Conservation (phyloP, 2,329 filamentous ascomycete genomes). For the Aspergillus sp. region DNA sequence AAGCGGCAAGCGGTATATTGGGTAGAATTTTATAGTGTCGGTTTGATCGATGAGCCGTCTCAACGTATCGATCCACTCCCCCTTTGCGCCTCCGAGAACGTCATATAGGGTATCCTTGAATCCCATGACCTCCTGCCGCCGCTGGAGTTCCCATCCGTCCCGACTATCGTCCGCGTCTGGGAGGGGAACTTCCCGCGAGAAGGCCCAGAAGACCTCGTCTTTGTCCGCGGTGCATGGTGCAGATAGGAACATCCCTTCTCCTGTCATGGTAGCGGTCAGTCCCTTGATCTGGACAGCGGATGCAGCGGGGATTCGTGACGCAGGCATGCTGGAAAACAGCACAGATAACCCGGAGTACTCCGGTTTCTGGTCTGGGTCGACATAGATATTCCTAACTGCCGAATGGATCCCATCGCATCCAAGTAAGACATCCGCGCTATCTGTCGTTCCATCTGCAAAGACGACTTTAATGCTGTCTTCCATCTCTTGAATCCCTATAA, state of each 20-base stretch:
- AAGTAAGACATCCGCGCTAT: slow-evolving; percentile 22
- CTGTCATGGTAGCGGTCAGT: slow-evolving; percentile 19
- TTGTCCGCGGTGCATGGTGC: slow-evolving; percentile 23
- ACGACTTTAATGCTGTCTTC: background rate
- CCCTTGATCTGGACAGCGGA: background rate
- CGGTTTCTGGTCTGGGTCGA: slow-evolving; percentile 28
- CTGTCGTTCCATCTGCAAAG: slow-evolving; percentile 19
- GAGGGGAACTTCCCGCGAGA: slow-evolving; percentile 25
- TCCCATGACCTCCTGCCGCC: slow-evolving; percentile 23
- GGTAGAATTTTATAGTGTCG: slow-evolving; percentile 32
- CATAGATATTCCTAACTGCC: slow-evolving; percentile 30
- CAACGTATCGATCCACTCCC: slow-evolving; percentile 44
- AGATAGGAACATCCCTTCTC: slow-evolving; percentile 24
- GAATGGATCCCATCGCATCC: slow-evolving; percentile 45
- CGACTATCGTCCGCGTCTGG: slow-evolving; percentile 13
- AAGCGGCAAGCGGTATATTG: slow-evolving; percentile 34
- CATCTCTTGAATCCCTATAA: background rate
- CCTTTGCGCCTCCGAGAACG: slow-evolving; percentile 62
- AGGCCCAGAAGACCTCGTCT: slow-evolving; percentile 31
- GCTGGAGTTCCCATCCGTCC: slow-evolving; percentile 31
- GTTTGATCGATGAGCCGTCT: slow-evolving; percentile 13
- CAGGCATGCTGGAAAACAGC: slow-evolving; percentile 17
- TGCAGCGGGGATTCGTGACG: background rate
- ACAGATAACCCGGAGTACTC: slow-evolving; percentile 35
- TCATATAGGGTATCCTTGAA: slow-evolving; percentile 24